phyloP scores from a whole-genome alignment of 441 rosid genomes.

The Macaranga tanarius region DNA sequence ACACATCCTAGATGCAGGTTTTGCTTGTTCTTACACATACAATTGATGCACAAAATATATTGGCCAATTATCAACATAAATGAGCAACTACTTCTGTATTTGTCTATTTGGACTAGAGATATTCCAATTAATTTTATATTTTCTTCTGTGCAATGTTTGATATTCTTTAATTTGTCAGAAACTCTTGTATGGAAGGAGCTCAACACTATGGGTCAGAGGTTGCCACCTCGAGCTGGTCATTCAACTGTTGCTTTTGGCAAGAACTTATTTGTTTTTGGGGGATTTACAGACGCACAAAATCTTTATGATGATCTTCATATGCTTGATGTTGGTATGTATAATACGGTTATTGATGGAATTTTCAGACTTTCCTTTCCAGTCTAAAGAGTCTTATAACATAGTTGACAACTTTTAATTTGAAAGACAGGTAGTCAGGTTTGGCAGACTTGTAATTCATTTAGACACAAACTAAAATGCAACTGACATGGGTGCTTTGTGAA shows the following conservation, averaged over 20 bases:
- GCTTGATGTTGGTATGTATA: slow-evolving; percentile 82
- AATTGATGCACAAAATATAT: background rate
- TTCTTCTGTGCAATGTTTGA: slow-evolving; percentile 22
- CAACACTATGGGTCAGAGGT: slow-evolving; percentile 60
- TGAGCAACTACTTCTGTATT: background rate
- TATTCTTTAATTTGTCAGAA: slow-evolving; percentile 40
- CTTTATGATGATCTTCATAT: slow-evolving; percentile 74
- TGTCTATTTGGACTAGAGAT: slow-evolving; percentile 17
- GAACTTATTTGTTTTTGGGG: slow-evolving; percentile 85
- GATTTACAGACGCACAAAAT: slow-evolving; percentile 87
- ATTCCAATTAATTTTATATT: slow-evolving; percentile 4
- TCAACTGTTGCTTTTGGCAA: slow-evolving; percentile 83
- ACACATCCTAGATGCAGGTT: slow-evolving; percentile 93
- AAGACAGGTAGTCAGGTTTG: background rate
- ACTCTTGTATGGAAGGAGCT: slow-evolving; percentile 88
- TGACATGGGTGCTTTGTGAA: background rate
- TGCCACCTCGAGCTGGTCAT: slow-evolving; percentile 97
- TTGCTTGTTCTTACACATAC: background rate
- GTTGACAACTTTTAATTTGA: background rate
- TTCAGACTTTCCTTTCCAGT: slow-evolving; percentile 8
- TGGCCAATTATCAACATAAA: background rate
- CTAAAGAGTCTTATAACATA: background rate
- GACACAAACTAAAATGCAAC: background rate
- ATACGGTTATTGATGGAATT: slow-evolving; percentile 11
- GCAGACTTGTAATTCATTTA: background rate